Evolutionary conservation across 345 rosid species (phyloP).

Genomic region (Euphorbia tirucalli): DNA sequence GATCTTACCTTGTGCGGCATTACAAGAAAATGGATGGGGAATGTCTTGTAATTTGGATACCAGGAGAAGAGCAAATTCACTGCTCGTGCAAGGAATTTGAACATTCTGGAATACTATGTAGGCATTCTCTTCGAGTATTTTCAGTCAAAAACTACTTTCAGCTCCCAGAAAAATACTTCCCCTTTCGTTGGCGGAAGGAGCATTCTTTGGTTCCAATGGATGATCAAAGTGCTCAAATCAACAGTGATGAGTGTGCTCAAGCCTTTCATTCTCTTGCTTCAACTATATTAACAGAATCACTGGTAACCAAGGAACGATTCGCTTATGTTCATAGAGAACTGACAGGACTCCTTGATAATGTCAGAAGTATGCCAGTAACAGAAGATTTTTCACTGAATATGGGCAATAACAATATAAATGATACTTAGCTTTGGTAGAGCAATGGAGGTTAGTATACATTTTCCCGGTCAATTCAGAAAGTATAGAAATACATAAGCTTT

Average conservation of each 20-base stretch:
- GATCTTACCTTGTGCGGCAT: slow-evolving; percentile 71
- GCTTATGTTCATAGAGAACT: slow-evolving; percentile 60
- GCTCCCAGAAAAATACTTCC: slow-evolving; percentile 79
- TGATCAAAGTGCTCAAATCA: slow-evolving; percentile 42
- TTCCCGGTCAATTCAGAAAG: slow-evolving; percentile 7
- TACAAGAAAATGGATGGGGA: slow-evolving; percentile 84
- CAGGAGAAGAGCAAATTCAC: slow-evolving; percentile 70
- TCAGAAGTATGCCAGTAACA: slow-evolving; percentile 45
- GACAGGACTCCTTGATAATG: slow-evolving; percentile 48
- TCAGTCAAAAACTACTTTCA: slow-evolving; percentile 68
- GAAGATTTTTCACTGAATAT: slow-evolving; percentile 39
- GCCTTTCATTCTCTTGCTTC: slow-evolving; percentile 66
- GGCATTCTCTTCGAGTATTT: slow-evolving; percentile 78
- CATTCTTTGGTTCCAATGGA: slow-evolving; percentile 40
- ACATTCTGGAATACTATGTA: slow-evolving; percentile 71
- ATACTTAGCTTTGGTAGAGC: slow-evolving; percentile 25
- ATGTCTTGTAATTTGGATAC: slow-evolving; percentile 62
- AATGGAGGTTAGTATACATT: slow-evolving; percentile 7
- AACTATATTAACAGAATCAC: slow-evolving; percentile 63
- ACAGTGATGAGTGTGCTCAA: slow-evolving; percentile 54
- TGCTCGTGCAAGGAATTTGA: slow-evolving; percentile 97
- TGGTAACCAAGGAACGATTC: slow-evolving; percentile 57
- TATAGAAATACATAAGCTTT: not conserved
- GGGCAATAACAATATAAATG: slow-evolving; percentile 40
- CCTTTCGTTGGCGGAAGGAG: slow-evolving; percentile 67